A percentile compares a stretch with the other conserved stretches of the same genome.
phyloP scores from a whole-genome alignment of 306 rosid species.

The Dryas drummondii region DNA sequence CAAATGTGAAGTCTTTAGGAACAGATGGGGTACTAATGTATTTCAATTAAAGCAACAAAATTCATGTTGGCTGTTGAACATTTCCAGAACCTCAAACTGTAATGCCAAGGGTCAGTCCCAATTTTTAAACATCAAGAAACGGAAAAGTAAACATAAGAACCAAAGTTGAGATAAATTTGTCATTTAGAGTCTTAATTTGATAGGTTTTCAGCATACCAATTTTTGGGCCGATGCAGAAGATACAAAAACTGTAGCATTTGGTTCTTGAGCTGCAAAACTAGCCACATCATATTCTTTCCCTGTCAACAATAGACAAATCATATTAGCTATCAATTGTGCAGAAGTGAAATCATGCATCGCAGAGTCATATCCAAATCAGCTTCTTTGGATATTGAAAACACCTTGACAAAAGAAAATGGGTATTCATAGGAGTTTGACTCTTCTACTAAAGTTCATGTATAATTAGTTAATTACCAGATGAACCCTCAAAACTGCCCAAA shows the following conservation, averaged over 20 bases:
- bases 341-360: constrained; percentile 12
- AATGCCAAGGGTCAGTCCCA: background rate
- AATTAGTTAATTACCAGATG: constrained; percentile 53
- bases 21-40: background rate
- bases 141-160: background rate
- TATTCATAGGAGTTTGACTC: constrained; percentile 6
- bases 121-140: background rate
- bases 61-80: background rate
- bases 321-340: constrained; percentile 9
- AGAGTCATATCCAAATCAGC: background rate
- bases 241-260: constrained; percentile 62
- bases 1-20: background rate
- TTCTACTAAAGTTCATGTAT: background rate
- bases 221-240: constrained; percentile 59
- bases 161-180: background rate
- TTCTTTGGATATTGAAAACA: constrained; percentile 4
- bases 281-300: constrained; percentile 70
- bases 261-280: constrained; percentile 48
- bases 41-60: background rate
- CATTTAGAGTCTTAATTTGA: background rate
- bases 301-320: constrained; percentile 21
- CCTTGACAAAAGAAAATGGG: background rate
- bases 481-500: constrained; percentile 51
- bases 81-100: background rate
- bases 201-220: constrained; percentile 46